Evolutionary conservation across 2,329 filamentous ascomycete genomes (phyloP), one percentile per base, ranked within the genome.

Genomic region (Cladobotryum mycophilum): DNA sequence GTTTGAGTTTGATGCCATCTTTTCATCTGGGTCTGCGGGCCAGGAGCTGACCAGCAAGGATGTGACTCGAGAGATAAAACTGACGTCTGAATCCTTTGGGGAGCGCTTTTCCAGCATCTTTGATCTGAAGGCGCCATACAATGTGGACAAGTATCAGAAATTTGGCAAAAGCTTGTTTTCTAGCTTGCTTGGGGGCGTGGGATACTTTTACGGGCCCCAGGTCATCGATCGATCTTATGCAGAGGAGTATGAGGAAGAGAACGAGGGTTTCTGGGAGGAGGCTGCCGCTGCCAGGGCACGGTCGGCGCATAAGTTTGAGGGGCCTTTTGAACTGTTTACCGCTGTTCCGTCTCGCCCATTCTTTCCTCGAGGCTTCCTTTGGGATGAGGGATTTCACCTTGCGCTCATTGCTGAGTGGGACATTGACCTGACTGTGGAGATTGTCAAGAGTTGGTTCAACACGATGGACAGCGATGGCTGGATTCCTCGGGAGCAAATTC

Each of bases 321-420:
- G 89, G 0, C 89, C 92, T 1, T 88, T 85, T 49, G 89, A 96
- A 66, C 80, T 99, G 2, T 97, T 91, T 66, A 95, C 91, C 6
- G 89, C 85, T 60, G 85, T 97, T 51, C 93, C 93, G 0, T 97
- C 92, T 8, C 79, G 93, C 4, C 88, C 93, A 0, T 99, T 99
- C 74, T 99, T 99, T 70, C 93, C 93, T 1, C 81, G 93, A 54
- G 93, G 93, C 1, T 99, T 99, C 67, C 76, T 97, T 4, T 99
- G 93, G 93, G 93, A 99, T 61, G 93, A 99, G 67, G 93, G 93
- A 1, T 99, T 97, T 70, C 93, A 99, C 63, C 75, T 99, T 35
- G 75, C 96, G 44, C 91, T 91, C 2, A 85, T 99, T 48, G 80
- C 89, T 17, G 92, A 99, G 58, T 99, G 91, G 88, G 93, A 99